Base-by-base conservation (phyloP, 2,329 filamentous ascomycete genomes). In the Zopfia rhizophila region DNA sequence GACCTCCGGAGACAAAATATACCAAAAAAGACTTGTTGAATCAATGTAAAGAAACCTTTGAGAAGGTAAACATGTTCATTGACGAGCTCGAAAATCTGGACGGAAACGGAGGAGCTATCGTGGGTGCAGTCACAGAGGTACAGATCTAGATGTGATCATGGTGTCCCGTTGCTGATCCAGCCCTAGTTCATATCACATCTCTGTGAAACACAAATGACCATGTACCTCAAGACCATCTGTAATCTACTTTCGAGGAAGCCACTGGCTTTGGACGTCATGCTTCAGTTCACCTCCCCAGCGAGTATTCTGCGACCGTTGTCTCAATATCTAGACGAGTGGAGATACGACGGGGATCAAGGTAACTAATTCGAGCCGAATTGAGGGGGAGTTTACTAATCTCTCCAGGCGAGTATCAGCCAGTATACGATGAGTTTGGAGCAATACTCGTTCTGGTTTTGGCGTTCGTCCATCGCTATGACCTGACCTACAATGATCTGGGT, bases 81-180 rank as follows among this genome's bases (percentile, higher is more conserved):
- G 83, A 86, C 27, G 91, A 96, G 60, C 78, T 99, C 17, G 91
- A 96, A 45, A 88, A 87, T 38, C 91, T 94, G 81, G 90, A 96
- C 61, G 93, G 93, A 1, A 97, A 97, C 68, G 90, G 90, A 2
- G 91, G 90, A 2, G 90, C 91, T 2, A 90, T 95, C 13, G 89
- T 88, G 38, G 85, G 87, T 49, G 92, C 91, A 19, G 54, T 80
- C 7, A 71, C 74, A 18, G 74, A 78, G 45, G 72, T 76, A 53
- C 23, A 38, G 7, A 57, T 25, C n/a, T 14, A 13, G 1, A 47
- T 29, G 37, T 22, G 23, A 18, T 14, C n/a, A 14, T 17, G 10
- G 7, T 10, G 14, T 5, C 11, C 13, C 10, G 19, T 17, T 27
- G 19, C 48, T 65, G 19, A 61, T 18, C 5, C n/a, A 4, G 11